Evolutionary conservation across 257 asterid species (phyloP), one percentile per base, ranked within the genome.

Genomic region (Ilex aquifolium): DNA sequence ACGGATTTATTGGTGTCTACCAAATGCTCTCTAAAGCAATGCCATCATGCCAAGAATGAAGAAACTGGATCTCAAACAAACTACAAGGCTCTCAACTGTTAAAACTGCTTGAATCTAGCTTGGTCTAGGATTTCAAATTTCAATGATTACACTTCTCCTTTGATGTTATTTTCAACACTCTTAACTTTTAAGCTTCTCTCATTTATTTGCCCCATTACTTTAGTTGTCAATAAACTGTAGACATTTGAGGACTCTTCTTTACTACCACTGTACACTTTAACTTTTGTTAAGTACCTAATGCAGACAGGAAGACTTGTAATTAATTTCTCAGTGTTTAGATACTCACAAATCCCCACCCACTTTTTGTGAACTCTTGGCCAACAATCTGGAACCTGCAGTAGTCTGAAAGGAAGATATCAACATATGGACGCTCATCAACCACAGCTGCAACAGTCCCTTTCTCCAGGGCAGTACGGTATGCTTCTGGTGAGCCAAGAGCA

Each of bases 301-400:
- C 15, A 46, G 52, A 5, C 4, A 46, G n/a, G 52, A 46, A 14
- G 14, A 10, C 48, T 62, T 30, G 60, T 15, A 60, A 40, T 62
- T 50, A 54, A 44, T 57, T 44, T 21, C 8, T 32, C 31, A 71
- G 31, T 8, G 32, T 14, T 32, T 61, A 67, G 63, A 63, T 31
- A 76, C 95, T 84, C 66, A 88, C 96, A 48, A 86, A 89, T 60
- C 95, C 96, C 96, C 90, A 84, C 1, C 95, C 91, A 16, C 88
- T 82, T 66, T 66, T 81, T 3, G 96, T 87, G 75, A 89, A 86
- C 72, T 84, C 88, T 52, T 60, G 80, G 32, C 95, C 96, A 44
- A 87, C 96, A 6, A 46, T 50, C 62, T 76, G 88, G 70, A 82
- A 83, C 69, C 31, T 69, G 76, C 97, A 87, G 77, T 84, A 65